phyloP scores from a whole-genome alignment of 495 filamentous ascomycete species.

The Tuber magnatum region DNA sequence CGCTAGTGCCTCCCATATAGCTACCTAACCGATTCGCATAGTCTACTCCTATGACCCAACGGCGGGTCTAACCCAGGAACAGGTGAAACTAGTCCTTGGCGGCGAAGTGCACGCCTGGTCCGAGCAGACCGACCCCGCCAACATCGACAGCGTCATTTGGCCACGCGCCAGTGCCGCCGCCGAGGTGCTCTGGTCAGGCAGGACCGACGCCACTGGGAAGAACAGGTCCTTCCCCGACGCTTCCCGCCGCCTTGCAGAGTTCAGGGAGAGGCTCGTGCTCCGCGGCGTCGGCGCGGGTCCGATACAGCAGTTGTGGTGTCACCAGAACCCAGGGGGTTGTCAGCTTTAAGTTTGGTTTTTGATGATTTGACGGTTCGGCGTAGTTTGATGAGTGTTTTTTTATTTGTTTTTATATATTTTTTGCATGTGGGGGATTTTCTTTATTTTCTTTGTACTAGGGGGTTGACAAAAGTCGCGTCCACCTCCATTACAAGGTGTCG shows the following conservation, averaged over 20 bases:
- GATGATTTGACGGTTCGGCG: not conserved
- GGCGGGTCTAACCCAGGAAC: conserved; percentile 50
- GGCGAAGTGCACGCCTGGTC: conserved; percentile 72
- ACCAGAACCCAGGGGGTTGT: conserved; percentile 43
- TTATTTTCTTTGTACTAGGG: no score
- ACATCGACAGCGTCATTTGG: conserved; percentile 65
- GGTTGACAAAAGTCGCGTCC: no score
- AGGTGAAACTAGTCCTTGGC: conserved; percentile 60
- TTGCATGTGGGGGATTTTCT: not conserved
- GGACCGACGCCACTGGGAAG: conserved; percentile 52
- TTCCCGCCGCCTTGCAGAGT: conserved; percentile 57
- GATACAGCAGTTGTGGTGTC: conserved; percentile 52
- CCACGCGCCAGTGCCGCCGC: conserved; percentile 63
- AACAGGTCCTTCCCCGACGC: conserved; percentile 62
- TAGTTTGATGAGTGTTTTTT: not conserved
- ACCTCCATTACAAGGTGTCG: no score
- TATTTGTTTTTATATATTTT: conserved; percentile 6
- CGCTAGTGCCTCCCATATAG: not conserved
- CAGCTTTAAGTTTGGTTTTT: conserved; percentile 17
- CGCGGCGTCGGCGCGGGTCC: conserved; percentile 57
- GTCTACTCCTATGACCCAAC: conserved; percentile 71
- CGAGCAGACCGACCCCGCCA: conserved; percentile 66
- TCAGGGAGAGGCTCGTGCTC: conserved; percentile 63
- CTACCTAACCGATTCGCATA: not conserved
- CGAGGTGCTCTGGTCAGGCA: conserved; percentile 70